Base-by-base conservation (phyloP, 176 grass and related monocot species). In the Oryza rufipogon region DNA sequence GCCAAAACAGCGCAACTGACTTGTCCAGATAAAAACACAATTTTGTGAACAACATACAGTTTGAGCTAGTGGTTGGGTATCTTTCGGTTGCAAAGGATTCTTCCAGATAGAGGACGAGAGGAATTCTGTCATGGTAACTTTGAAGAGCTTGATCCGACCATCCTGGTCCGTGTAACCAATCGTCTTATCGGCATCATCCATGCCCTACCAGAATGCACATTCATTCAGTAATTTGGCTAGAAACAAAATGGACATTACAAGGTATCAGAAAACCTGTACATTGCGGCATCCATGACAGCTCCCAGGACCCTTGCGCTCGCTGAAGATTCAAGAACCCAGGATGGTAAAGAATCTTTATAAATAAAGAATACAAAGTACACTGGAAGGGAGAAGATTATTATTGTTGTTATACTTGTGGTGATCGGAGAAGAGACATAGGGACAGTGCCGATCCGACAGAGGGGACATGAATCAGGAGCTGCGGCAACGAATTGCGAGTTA, bases 391-490 rank as follows among this genome's bases (percentile, higher is more conserved):
- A 32, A 66, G 3, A 3, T 41, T 63, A n/a, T 3, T 16, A 4
- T 15, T 51, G 13, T 88, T 91, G 30, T 3, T 32, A 32, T 32
- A 96, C 94, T 15, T 52, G 39, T 47, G 80, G 80, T 78, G 86
- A 41, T 77, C 46, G 65, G 91, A 51, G 88, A 89, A 93, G 75
- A 85, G 83, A 66, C 81, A 82, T 16, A 47, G 78, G 11, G 89
- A 91, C 28, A 91, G 73, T 26, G 80, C 89, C 70, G 84, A 91
- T 84, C 89, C 88, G 48, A 88, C 58, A 9, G 74, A 73, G 66
- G 89, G 90, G 32, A 88, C 84, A 87, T 93, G 84, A 69, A 97
- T 83, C 64, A 89, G 74, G 11, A 75, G 82, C 94, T 93, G 73
- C 84, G 77, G 19, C 63, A 12, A 0, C 32, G 30, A 70, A 80